Conservation (phyloP, 2,329 filamentous ascomycete genomes). For the Ceratocystis eucalypticola region DNA sequence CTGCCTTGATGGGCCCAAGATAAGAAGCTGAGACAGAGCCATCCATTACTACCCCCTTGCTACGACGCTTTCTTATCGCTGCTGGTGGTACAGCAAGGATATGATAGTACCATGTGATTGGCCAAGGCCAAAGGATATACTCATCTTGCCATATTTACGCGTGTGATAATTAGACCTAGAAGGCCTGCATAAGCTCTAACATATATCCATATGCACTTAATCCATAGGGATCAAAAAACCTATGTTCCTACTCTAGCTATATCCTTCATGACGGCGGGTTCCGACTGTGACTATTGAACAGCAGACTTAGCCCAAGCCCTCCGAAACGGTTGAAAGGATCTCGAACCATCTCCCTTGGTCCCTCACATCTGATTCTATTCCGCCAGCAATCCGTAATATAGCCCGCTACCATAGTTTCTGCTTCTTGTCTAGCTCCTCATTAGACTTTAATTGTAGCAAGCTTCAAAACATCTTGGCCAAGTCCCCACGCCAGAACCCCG, state of each 20-base stretch:
- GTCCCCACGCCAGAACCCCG: conserved; percentile 62
- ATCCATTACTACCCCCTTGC: background rate
- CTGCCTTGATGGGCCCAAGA: background rate
- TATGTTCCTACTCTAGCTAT: background rate
- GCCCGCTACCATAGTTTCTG: conserved; percentile 13
- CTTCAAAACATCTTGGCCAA: conserved; percentile 50
- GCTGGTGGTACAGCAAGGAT: background rate
- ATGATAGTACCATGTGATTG: background rate
- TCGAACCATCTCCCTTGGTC: background rate
- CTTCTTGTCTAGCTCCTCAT: conserved; percentile 16
- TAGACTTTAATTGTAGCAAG: conserved; percentile 31
- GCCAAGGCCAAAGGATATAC: background rate
- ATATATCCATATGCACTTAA: background rate
- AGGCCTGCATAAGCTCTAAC: background rate
- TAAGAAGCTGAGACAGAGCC: conserved; percentile 2
- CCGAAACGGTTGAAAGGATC: too few species aligned
- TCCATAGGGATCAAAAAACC: background rate
- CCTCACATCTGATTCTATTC: background rate
- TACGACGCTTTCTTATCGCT: background rate
- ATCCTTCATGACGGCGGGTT: background rate
- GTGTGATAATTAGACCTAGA: background rate
- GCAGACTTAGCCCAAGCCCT: background rate
- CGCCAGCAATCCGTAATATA: background rate
- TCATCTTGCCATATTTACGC: background rate
- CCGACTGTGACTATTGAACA: background rate